Percentiles rank a stretch among this genome's conserved stretches.
phyloP scores from a whole-genome alignment of 306 rosid genomes.

The Quercus agrifolia region DNA sequence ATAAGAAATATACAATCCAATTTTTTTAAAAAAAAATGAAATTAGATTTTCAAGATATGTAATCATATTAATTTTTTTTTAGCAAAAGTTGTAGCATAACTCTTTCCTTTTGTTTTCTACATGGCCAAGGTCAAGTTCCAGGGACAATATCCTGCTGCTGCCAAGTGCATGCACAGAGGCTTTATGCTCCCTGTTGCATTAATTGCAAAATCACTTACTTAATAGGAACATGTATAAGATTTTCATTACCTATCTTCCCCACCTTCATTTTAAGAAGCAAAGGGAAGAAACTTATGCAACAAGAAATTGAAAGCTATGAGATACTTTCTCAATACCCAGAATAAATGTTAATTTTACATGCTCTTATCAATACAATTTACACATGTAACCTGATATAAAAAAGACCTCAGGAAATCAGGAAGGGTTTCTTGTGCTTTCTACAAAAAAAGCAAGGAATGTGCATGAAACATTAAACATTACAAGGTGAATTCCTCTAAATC shows the following conservation, averaged over 20 bases:
- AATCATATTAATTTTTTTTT: too few species aligned
- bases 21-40: too few species aligned
- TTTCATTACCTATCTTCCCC: not conserved
- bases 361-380: not conserved
- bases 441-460: slow-evolving; percentile 1
- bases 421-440: not conserved
- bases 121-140: too few species aligned
- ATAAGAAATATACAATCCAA: too few species aligned
- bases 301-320: not conserved
- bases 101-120: too few species aligned
- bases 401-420: not conserved
- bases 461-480: not conserved
- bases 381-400: not conserved
- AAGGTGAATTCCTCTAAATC: not conserved
- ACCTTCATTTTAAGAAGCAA: not conserved
- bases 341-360: not conserved
- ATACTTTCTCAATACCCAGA: not conserved
- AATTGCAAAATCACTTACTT: not conserved
- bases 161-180: not conserved
- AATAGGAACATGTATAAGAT: not conserved
- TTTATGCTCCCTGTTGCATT: not conserved
- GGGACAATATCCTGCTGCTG: too few species aligned
- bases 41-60: too few species aligned
- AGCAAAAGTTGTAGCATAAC: too few species aligned
- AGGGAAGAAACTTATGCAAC: not conserved